Evolutionary conservation across 2,329 filamentous ascomycete species (phyloP), one percentile per base, ranked within the genome.

Genomic region (Ceratocystis colombiana): DNA sequence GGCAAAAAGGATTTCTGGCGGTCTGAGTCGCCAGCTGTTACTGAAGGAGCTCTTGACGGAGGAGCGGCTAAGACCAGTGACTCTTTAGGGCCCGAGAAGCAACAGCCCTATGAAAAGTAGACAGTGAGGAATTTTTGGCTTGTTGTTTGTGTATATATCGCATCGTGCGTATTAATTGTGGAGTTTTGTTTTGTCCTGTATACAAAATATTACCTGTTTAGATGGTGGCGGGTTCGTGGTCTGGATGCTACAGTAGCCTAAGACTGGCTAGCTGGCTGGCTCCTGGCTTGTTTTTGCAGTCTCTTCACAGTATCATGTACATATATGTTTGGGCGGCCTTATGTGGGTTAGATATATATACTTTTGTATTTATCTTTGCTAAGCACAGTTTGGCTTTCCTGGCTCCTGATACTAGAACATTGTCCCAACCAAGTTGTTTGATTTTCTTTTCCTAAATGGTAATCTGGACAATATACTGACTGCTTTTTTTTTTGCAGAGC

Each of bases 1-100:
- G 89, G 89, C 33, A 88, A 90, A 78, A 87, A 81, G 76, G 82
- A 88, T 70, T 92, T 92, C 73, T 91, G 88, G 88, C 64, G 64
- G 6, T 46, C n/a, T n/a, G 64, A 66, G 25, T 3, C 53, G 25
- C 65, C 65, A 17, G 30, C 55, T 50, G 67, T 65, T 2, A 68
- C 59, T 10, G 61, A 72, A 74, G 64, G 57, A 45, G 53, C 61
- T 15, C 28, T 67, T 10, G 57, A 62, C 1, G 61, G 22, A 22
- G 61, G 22, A 17, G 37, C 28, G 22, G 62, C 28, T 62, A 65
- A 67, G 62, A 64, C 62, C 45, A 65, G 66, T 33, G 62, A 62
- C 44, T 67, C 62, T 15, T 57, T 46, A 22, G 66, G 61, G 53
- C 48, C 44, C 41, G 66, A 67, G 45, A 67, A 67, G 62, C 55